Conservation (phyloP, 805 yeast species). For the Cyberlindnera maritima region DNA sequence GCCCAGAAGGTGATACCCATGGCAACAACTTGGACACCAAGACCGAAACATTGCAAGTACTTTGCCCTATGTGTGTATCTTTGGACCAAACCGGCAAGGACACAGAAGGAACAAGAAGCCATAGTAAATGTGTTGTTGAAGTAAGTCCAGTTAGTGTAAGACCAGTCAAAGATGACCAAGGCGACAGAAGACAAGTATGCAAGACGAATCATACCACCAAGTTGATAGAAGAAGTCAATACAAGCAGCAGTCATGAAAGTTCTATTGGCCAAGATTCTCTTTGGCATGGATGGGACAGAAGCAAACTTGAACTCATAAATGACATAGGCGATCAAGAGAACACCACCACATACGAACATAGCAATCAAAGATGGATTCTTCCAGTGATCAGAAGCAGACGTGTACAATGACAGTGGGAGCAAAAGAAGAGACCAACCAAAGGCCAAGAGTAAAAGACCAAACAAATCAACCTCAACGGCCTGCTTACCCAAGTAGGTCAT, state of each 20-base stretch:
- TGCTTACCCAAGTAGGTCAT: slow-evolving; percentile 10
- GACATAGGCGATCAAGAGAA: slow-evolving; percentile 33
- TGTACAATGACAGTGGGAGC: slow-evolving; percentile 37
- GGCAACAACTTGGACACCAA: slow-evolving; percentile 34
- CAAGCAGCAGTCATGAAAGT: slow-evolving; percentile 35
- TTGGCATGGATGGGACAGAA: slow-evolving; percentile 38
- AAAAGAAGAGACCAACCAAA: slow-evolving; percentile 38
- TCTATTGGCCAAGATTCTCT: slow-evolving; percentile 34
- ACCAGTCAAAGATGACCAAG: slow-evolving; percentile 31
- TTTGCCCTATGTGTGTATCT: slow-evolving; percentile 38
- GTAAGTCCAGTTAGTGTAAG: slow-evolving; percentile 35
- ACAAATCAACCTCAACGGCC: slow-evolving; percentile 36
- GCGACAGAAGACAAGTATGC: slow-evolving; percentile 36
- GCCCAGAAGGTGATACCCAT: slow-evolving; percentile 31
- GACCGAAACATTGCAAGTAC: slow-evolving; percentile 34
- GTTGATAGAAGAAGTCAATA: slow-evolving; percentile 33
- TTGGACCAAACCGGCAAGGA: slow-evolving; percentile 34
- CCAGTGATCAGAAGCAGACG: slow-evolving; percentile 34
- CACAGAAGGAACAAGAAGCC: slow-evolving; percentile 37
- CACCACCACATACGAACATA: slow-evolving; percentile 40
- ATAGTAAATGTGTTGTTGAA: slow-evolving; percentile 36
- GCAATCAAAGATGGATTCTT: slow-evolving; percentile 40
- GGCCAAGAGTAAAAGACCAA: slow-evolving; percentile 38
- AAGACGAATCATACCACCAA: slow-evolving; percentile 30
- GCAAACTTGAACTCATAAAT: slow-evolving; percentile 36